Percentiles rank a stretch among this genome's conserved stretches.
phyloP scores from a whole-genome alignment of 208 protist species.

The Wallacemonas rigidus region DNA sequence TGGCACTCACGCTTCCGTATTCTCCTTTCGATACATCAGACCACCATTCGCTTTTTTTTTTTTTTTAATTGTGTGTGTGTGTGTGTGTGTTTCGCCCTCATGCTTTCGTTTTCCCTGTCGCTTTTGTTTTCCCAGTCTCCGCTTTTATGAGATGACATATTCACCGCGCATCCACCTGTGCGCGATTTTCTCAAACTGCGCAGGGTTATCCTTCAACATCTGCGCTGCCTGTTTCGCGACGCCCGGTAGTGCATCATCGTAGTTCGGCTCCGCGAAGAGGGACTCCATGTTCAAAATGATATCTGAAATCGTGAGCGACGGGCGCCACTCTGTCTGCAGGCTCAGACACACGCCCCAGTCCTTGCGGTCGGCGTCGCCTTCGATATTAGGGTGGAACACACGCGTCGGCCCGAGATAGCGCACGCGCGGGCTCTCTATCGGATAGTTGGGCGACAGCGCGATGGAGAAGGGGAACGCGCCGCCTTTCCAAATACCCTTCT shows the following conservation, averaged over 20 bases:
- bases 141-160: slow-evolving; percentile 25
- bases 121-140: slow-evolving; percentile 13
- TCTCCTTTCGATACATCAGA: too few relatives aligned
- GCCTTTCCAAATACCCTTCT: slow-evolving; percentile 61
- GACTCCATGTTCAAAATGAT: slow-evolving; percentile 81
- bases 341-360: slow-evolving; percentile 89
- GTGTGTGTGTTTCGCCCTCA: neutral
- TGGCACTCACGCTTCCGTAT: too few relatives aligned
- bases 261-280: slow-evolving; percentile 80
- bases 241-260: slow-evolving; percentile 79
- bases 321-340: slow-evolving; percentile 81
- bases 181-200: slow-evolving; percentile 47
- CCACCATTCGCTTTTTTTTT: neutral
- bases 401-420: slow-evolving; percentile 69
- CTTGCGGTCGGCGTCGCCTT: slow-evolving; percentile 60
- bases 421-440: slow-evolving; percentile 80
- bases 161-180: slow-evolving; percentile 69
- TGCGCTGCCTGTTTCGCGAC: slow-evolving; percentile 66
- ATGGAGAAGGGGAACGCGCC: slow-evolving; percentile 75
- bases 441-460: slow-evolving; percentile 72
- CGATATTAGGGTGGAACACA: slow-evolving; percentile 91
- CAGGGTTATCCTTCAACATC: slow-evolving; percentile 57
- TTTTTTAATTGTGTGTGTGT: neutral
- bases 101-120: slow-evolving; percentile 7
- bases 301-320: slow-evolving; percentile 64